Evolutionary conservation across 768 basidiomycete species (phyloP).

Genomic region (Auricularia cornea): DNA sequence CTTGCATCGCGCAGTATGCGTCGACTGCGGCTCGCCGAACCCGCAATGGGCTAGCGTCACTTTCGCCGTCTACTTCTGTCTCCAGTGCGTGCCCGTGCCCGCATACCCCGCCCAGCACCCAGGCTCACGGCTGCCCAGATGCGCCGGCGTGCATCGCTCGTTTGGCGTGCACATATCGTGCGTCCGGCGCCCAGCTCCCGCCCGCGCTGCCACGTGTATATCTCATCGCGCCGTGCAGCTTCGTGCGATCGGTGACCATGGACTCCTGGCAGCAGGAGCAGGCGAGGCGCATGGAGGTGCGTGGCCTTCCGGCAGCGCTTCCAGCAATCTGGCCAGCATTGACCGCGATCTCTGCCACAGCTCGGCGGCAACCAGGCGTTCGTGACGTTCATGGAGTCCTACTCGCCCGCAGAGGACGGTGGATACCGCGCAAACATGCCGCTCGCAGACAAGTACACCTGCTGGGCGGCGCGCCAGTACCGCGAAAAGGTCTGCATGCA

Average conservation of each 20-base stretch:
- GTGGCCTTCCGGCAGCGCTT: background rate
- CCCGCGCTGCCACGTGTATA: slow-evolving; percentile 3
- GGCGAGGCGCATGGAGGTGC: slow-evolving; percentile 80
- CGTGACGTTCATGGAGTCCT: slow-evolving; percentile 66
- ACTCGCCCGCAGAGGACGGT: slow-evolving; percentile 55
- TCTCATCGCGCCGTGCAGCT: slow-evolving; percentile 37
- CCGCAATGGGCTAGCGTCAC: slow-evolving; percentile 75
- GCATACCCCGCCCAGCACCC: background rate
- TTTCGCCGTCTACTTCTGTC: slow-evolving; percentile 69
- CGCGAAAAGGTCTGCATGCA: slow-evolving; percentile 66
- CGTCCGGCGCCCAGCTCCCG: slow-evolving; percentile 8
- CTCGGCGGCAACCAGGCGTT: slow-evolving; percentile 85
- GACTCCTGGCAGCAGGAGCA: slow-evolving; percentile 93
- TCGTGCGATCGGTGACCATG: slow-evolving; percentile 92
- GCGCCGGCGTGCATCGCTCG: slow-evolving; percentile 74
- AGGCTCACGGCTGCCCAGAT: background rate
- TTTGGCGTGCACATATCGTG: slow-evolving; percentile 92
- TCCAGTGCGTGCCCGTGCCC: slow-evolving; percentile 41
- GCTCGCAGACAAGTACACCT: slow-evolving; percentile 76
- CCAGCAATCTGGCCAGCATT: background rate
- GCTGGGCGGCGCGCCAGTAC: slow-evolving; percentile 92
- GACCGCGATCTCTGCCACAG: slow-evolving; percentile 29
- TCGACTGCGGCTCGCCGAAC: slow-evolving; percentile 81
- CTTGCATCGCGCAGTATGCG: slow-evolving; percentile 37
- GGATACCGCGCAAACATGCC: slow-evolving; percentile 58